Conservation (phyloP, 768 basidiomycete species). For the Russula lepida region DNA sequence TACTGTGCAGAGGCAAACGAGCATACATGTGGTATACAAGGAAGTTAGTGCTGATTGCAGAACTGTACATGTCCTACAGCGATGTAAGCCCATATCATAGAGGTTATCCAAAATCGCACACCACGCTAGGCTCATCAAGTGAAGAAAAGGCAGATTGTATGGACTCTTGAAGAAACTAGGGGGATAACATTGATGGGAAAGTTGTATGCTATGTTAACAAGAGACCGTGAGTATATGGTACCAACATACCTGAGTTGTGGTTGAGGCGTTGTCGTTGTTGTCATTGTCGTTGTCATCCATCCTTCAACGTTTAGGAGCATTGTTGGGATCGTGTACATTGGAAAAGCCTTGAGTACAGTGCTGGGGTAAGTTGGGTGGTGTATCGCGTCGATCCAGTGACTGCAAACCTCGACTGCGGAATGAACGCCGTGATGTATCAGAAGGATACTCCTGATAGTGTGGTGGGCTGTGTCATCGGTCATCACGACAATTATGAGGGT, state of each 20-base stretch:
- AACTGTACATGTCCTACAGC: too few relatives aligned
- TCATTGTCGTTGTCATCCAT: constrained; percentile 10
- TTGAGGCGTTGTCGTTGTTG: constrained; percentile 2
- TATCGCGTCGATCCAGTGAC: constrained; percentile 4
- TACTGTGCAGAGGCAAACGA: too few relatives aligned
- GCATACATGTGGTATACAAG: too few relatives aligned
- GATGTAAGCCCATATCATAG: too few relatives aligned
- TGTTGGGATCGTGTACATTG: constrained; percentile 11
- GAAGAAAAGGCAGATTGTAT: too few relatives aligned
- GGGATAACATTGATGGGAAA: constrained; percentile 9
- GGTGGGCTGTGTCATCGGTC: constrained; percentile 12
- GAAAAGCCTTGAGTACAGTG: constrained; percentile 11
- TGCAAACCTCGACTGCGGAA: constrained; percentile 8
- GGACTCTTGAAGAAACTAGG: too few relatives aligned
- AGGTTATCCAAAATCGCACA: too few relatives aligned
- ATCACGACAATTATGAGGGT: constrained; percentile 10
- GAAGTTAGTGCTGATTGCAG: too few relatives aligned
- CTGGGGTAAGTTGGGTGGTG: constrained; percentile 12
- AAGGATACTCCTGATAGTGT: constrained; percentile 11
- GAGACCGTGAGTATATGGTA: background rate
- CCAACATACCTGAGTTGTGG: constrained; percentile 12
- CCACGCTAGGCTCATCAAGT: too few relatives aligned
- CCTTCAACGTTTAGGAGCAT: constrained; percentile 16
- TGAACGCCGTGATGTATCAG: constrained; percentile 5
- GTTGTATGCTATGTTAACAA: constrained; percentile 6